Evolutionary conservation across 257 asterid species (phyloP).

Genomic region (Ophiorrhiza pumila): DNA sequence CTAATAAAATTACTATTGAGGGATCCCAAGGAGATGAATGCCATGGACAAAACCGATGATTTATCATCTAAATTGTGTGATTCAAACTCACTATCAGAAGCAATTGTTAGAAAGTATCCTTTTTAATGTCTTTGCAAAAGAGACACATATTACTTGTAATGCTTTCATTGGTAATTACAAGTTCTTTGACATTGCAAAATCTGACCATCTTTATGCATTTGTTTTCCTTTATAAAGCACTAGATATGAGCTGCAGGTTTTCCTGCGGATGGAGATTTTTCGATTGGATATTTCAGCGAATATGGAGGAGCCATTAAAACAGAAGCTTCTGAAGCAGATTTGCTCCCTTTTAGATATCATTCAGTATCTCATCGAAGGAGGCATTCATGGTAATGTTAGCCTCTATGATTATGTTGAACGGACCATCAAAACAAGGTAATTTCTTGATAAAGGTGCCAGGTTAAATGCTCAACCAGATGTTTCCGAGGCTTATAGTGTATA

Average conservation of each 20-base stretch:
- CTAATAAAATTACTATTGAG: conserved; percentile 42
- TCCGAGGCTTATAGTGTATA: background rate
- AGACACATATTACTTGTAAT: background rate
- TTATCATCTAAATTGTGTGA: conserved; percentile 22
- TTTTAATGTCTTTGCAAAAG: conserved; percentile 13
- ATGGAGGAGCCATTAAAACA: conserved; percentile 57
- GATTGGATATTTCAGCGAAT: conserved; percentile 37
- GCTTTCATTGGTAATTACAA: background rate
- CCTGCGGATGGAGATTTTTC: conserved; percentile 88
- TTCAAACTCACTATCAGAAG: conserved; percentile 38
- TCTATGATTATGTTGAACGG: conserved; percentile 75
- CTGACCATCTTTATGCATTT: conserved; percentile 3
- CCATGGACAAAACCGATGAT: conserved; percentile 33
- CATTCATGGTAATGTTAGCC: conserved; percentile 69
- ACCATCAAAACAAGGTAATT: conserved; percentile 75
- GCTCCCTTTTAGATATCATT: conserved; percentile 78
- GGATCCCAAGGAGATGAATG: conserved; percentile 79
- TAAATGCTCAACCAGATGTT: background rate
- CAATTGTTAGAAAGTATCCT: conserved; percentile 83
- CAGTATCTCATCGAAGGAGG: conserved; percentile 93
- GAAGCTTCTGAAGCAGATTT: conserved; percentile 76
- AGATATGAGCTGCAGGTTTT: conserved; percentile 92
- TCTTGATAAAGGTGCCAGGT: background rate
- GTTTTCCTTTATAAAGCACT: conserved; percentile 44
- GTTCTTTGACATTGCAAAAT: background rate